Percentiles rank a stretch among this genome's conserved stretches.
Conservation (phyloP, 148 eudicot genomes). For the Rhododendron vialii region DNA sequence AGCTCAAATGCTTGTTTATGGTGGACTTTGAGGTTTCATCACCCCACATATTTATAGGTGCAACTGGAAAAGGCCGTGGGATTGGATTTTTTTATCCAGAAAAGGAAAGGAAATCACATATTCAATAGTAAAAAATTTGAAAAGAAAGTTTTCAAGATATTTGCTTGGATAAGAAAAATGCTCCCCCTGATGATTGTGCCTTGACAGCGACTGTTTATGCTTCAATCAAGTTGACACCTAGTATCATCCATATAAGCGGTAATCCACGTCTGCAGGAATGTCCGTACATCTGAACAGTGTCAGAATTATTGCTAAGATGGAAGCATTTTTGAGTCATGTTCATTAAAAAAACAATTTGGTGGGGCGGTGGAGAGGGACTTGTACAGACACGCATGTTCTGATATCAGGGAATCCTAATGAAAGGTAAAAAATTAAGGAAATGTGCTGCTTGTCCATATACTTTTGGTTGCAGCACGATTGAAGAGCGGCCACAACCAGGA, state of each 20-base stretch:
- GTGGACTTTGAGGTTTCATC: constrained; percentile 17
- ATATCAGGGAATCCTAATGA: background rate
- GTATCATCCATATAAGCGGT: constrained; percentile 1
- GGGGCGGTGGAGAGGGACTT: constrained; percentile 5
- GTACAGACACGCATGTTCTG: background rate
- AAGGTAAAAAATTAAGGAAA: background rate
- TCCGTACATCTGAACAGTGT: constrained; percentile 8
- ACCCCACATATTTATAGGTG: constrained; percentile 31
- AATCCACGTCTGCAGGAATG: background rate
- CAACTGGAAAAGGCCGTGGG: constrained; percentile 6
- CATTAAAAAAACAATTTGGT: background rate
- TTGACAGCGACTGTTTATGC: constrained; percentile 23
- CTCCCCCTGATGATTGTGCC: constrained; percentile 10
- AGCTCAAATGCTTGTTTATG: background rate
- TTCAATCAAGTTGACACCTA: constrained; percentile 28
- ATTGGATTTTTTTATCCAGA: constrained; percentile 14
- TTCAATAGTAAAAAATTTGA: background rate
- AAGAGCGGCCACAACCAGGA: background rate
- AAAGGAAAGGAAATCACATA: background rate
- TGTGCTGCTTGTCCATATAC: background rate
- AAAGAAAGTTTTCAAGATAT: background rate
- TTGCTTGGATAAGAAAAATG: constrained; percentile 35
- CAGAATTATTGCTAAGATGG: background rate
- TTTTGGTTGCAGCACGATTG: background rate
- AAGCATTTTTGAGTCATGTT: background rate